Conservation (phyloP, 257 asterid species). For the Penstemon barbatus region DNA sequence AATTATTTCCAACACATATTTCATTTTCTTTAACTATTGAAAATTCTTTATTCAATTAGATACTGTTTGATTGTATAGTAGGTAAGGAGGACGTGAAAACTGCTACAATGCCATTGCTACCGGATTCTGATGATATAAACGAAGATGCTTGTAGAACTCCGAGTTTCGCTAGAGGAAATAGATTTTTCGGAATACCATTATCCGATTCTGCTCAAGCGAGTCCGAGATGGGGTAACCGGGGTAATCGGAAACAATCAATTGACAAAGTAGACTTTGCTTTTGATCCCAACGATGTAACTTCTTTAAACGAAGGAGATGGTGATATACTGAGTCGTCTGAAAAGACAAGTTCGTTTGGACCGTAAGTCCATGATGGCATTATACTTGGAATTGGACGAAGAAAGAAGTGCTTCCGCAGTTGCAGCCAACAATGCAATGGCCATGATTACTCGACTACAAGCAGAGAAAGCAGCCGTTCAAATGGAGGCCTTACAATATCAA, state of each 20-base stretch:
- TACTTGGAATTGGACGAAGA: slow-evolving; percentile 93
- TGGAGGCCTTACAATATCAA: slow-evolving; percentile 98
- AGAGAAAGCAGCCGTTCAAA: slow-evolving; percentile 93
- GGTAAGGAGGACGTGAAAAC: slow-evolving; percentile 55
- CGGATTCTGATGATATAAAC: slow-evolving; percentile 45
- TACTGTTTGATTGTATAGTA: neutral
- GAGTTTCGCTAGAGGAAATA: slow-evolving; percentile 47
- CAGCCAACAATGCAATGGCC: slow-evolving; percentile 97
- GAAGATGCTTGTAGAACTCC: slow-evolving; percentile 58
- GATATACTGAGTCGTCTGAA: slow-evolving; percentile 47
- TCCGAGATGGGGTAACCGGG: slow-evolving; percentile 56
- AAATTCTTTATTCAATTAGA: no score
- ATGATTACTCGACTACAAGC: slow-evolving; percentile 94
- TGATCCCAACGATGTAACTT: slow-evolving; percentile 42
- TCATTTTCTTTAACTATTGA: no score
- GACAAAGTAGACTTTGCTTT: slow-evolving; percentile 40
- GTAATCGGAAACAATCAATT: slow-evolving; percentile 32
- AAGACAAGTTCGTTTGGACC: slow-evolving; percentile 65
- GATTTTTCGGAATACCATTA: slow-evolving; percentile 56
- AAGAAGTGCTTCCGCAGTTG: slow-evolving; percentile 92
- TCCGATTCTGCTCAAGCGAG: slow-evolving; percentile 77
- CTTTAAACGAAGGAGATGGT: slow-evolving; percentile 39
- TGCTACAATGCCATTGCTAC: slow-evolving; percentile 38
- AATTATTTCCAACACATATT: no score
- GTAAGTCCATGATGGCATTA: slow-evolving; percentile 66